phyloP scores from a whole-genome alignment of 208 protist species.

The Acanthamoeba sp. region DNA sequence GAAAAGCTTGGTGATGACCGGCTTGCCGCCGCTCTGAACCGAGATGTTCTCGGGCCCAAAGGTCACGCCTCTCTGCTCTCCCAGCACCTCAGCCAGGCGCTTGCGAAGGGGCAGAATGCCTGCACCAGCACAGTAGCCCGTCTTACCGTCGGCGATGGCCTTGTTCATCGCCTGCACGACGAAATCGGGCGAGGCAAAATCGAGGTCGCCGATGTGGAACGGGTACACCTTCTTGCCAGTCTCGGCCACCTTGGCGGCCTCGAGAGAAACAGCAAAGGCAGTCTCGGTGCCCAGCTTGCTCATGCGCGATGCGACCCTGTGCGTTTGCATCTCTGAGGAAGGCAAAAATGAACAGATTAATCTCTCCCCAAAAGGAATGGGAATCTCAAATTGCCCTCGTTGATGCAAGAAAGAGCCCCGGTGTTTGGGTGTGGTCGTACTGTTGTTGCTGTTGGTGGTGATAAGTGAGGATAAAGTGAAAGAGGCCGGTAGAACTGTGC shows the following conservation, averaged over 20 bases:
- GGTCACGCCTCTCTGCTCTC: conserved; percentile 48
- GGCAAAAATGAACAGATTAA: not conserved
- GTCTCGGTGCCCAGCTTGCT: conserved; percentile 78
- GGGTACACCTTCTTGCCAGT: conserved; percentile 77
- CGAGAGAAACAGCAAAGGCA: conserved; percentile 72
- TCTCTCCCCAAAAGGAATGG: not conserved
- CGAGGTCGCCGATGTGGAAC: conserved; percentile 79
- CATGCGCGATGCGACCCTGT: conserved; percentile 45
- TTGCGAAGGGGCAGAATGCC: conserved; percentile 75
- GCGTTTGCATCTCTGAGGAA: not conserved
- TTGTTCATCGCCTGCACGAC: conserved; percentile 74
- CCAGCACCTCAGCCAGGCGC: conserved; percentile 70
- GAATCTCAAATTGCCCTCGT: not conserved
- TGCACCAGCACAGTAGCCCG: conserved; percentile 74
- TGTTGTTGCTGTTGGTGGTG: too few relatives aligned
- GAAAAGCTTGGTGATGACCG: conserved; percentile 77
- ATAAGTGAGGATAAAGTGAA: too few relatives aligned
- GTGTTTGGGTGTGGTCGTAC: too few relatives aligned
- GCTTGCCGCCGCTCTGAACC: conserved; percentile 77
- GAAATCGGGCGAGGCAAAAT: conserved; percentile 70
- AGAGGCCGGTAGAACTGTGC: too few relatives aligned
- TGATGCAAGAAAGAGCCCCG: too few relatives aligned
- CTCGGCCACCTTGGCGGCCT: conserved; percentile 62
- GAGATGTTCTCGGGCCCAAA: conserved; percentile 72
- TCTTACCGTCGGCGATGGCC: conserved; percentile 73